phyloP scores from a whole-genome alignment of 306 rosid species.

The Medicago ruthenica region DNA sequence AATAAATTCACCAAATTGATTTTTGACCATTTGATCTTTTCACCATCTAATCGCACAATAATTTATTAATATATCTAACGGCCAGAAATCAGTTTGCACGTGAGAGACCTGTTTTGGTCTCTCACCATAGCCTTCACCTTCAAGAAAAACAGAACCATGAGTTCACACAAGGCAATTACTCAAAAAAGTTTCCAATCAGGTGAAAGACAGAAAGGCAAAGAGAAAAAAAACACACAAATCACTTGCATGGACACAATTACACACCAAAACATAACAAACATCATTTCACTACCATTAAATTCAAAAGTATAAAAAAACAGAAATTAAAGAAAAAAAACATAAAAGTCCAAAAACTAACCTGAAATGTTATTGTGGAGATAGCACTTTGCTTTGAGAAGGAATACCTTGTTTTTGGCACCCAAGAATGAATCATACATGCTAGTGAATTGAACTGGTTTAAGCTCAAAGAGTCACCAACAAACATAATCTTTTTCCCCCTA shows the following conservation, averaged over 20 bases:
- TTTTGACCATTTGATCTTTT: too few species aligned
- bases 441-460: conserved; percentile 85
- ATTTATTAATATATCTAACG: too few species aligned
- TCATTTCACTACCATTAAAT: conserved; percentile 27
- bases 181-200: conserved; percentile 23
- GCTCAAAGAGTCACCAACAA: conserved; percentile 93
- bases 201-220: not conserved
- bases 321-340: not conserved
- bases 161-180: conserved; percentile 34
- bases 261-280: conserved; percentile 30
- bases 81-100: too few species aligned
- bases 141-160: not conserved
- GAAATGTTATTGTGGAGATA: conserved; percentile 69
- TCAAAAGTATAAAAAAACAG: not conserved
- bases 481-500: conserved; percentile 94
- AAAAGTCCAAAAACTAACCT: conserved; percentile 48
- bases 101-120: too few species aligned
- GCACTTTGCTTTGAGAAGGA: conserved; percentile 42
- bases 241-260: conserved; percentile 21
- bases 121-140: too few species aligned
- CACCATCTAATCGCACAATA: too few species aligned
- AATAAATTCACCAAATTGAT: too few species aligned
- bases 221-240: conserved; percentile 23
- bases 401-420: conserved; percentile 71
- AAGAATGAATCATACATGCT: conserved; percentile 86